Evolutionary conservation across 2,329 filamentous ascomycete species (phyloP), one percentile per base, ranked within the genome.

Genomic region (Phialemonium atrogriseum): DNA sequence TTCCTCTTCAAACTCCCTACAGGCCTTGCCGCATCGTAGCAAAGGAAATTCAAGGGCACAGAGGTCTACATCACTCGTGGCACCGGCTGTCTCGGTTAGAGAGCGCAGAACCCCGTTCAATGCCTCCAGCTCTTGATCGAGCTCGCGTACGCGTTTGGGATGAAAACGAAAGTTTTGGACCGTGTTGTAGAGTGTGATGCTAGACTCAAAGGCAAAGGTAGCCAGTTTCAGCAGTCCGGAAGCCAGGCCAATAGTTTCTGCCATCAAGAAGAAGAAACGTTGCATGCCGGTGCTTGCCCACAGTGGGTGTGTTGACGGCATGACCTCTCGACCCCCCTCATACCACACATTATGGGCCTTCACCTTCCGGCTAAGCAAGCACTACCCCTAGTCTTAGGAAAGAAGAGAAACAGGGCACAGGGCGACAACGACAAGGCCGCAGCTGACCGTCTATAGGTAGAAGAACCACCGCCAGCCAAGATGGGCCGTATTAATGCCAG

Each of bases 21-120:
- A 66, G 23, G 58, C 53, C 40, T 56, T 55, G 24, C 57, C 54
- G 39, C 58, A 66, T 41, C 54, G 51, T 29, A 48, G 44, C 22
- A 66, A 41, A 33, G 60, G 60, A 35, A 60, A 42, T 30, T 56
- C 40, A 33, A 64, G 52, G 15, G 43, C 37, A 22, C 51, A 41
- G 17, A 60, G 44, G 26, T 57, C 45, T 10, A 19, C 24, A 13
- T 28, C 27, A 12, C 42, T 30, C 23, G 44, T 22, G 22, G 30
- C 12, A 10, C 33, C 30, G 14, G 30, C 33, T 16, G 33, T 38
- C 22, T 35, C 19, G 22, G 26, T 29, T 10, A 38, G 23, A 20
- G 36, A 19, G 21, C 17, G 24, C 19, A 63, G 41, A 31, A 60
- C 57, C 19, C 27, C 50, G 27, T 37, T 51, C 19, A 64, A 42